Conservation (phyloP, 2,329 filamentous ascomycete species). For the Paradendryphiella salina region DNA sequence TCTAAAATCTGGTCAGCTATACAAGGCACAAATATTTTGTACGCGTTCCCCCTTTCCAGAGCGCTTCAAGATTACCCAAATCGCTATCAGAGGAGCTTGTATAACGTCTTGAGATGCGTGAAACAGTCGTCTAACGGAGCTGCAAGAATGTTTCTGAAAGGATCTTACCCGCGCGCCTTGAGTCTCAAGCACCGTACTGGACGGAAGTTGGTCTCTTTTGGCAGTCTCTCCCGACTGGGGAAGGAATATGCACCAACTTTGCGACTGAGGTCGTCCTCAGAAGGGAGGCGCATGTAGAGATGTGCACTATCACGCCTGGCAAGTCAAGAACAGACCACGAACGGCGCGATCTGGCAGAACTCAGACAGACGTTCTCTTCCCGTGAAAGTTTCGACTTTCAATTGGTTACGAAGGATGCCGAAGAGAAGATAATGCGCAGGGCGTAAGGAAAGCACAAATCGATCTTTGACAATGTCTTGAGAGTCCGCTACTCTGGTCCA, state of each 20-base stretch:
- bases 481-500: constrained; percentile 38
- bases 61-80: too few relatives aligned
- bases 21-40: too few relatives aligned
- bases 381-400: constrained; percentile 43
- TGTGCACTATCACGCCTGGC: constrained; percentile 49
- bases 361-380: constrained; percentile 21
- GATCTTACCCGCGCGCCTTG: too few relatives aligned
- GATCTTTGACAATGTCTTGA: constrained; percentile 35
- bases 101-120: too few relatives aligned
- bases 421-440: constrained; percentile 50
- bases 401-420: constrained; percentile 57
- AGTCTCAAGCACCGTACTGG: too few relatives aligned
- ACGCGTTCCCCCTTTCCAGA: too few relatives aligned
- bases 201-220: too few relatives aligned
- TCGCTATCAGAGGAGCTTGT: too few relatives aligned
- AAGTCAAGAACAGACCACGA: constrained; percentile 19
- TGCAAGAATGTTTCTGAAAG: too few relatives aligned
- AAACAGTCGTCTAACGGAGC: too few relatives aligned
- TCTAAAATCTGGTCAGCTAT: too few relatives aligned
- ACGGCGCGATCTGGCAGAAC: constrained; percentile 20
- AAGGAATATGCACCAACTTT: constrained; percentile 62
- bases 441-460: background rate
- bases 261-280: constrained; percentile 63
- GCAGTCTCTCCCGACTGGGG: constrained; percentile 43
- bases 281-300: constrained; percentile 40